phyloP scores from a whole-genome alignment of 352 stramenopile species.

The Albugo candida region DNA sequence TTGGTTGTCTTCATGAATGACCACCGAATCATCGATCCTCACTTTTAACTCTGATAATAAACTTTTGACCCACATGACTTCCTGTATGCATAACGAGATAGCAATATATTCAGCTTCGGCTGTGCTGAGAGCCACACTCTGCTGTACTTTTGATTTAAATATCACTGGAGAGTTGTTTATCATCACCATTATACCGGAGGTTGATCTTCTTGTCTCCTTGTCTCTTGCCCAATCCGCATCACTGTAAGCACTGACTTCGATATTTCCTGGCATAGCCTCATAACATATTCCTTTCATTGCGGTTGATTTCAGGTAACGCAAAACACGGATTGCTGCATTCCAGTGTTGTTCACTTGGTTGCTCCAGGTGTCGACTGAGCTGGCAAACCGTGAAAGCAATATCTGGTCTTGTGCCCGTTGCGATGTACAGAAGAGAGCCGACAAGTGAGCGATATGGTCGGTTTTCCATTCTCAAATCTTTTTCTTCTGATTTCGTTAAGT shows the following conservation, averaged over 20 bases:
- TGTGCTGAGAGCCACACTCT: slow-evolving; percentile 8
- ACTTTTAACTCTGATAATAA: slow-evolving; percentile 3
- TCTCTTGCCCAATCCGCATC: slow-evolving; percentile 10
- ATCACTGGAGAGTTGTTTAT: slow-evolving; percentile 7
- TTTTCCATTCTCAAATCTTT: no score
- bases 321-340: neutral
- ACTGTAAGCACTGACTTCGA: slow-evolving; percentile 2
- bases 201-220: slow-evolving; percentile 5
- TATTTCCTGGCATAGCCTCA: neutral
- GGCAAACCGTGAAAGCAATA: neutral
- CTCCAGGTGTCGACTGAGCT: neutral
- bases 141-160: slow-evolving; percentile 7
- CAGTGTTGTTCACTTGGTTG: neutral
- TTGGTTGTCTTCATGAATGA: slow-evolving; percentile 1
- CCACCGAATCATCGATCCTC: slow-evolving; percentile 1
- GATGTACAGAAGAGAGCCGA: neutral
- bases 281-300: slow-evolving; percentile 3
- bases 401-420: neutral
- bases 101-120: slow-evolving; percentile 13
- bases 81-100: slow-evolving; percentile 6
- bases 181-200: slow-evolving; percentile 8
- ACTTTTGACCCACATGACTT: slow-evolving; percentile 7
- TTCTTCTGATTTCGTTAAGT: neutral
- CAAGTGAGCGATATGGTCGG: no score
- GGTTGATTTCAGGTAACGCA: neutral